These are phyloP conservation scores for Flaveria trinervia DNA, from an alignment of 129 eudicot genomes.

Conservation along the genomic window DNA sequence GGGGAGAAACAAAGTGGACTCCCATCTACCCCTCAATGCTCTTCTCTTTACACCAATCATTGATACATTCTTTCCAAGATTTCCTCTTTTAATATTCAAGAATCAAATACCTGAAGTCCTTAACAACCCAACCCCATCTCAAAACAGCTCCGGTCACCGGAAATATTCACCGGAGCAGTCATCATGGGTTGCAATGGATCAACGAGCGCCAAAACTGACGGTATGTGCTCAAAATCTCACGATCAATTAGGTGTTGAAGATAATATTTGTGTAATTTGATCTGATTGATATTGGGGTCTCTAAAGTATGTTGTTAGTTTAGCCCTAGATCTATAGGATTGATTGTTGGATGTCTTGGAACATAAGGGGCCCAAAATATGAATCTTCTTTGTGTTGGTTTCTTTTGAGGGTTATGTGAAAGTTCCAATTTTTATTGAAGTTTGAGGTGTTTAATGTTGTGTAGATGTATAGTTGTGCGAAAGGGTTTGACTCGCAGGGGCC, in stretches of 20 bases:
- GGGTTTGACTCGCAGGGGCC: background rate
- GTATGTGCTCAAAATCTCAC: conserved; percentile 13
- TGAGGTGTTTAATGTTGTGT: background rate
- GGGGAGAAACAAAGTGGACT: conserved; percentile 30
- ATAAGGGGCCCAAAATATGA: background rate
- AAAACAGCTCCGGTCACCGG: conserved; percentile 13
- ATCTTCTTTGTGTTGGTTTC: background rate
- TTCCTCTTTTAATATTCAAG: background rate
- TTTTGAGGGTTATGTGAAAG: background rate
- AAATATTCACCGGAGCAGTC: conserved; percentile 29
- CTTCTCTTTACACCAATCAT: conserved; percentile 19
- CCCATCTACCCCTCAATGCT: conserved; percentile 15
- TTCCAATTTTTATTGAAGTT: background rate
- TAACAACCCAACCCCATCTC: conserved; percentile 10
- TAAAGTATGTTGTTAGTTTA: conserved; percentile 1
- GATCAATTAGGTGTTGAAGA: conserved; percentile 19
- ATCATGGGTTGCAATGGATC: conserved; percentile 39
- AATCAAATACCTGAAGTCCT: background rate
- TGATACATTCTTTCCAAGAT: conserved; percentile 3
- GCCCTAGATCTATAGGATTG: conserved; percentile 10
- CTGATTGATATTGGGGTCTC: conserved; percentile 14
- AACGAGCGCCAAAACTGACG: conserved; percentile 31
- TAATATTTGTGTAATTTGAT: conserved; percentile 9
- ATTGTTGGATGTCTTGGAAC: background rate
- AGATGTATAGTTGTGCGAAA: background rate